Base-by-base conservation (phyloP, 2,329 filamentous ascomycete genomes). In the Penicillium sp. region DNA sequence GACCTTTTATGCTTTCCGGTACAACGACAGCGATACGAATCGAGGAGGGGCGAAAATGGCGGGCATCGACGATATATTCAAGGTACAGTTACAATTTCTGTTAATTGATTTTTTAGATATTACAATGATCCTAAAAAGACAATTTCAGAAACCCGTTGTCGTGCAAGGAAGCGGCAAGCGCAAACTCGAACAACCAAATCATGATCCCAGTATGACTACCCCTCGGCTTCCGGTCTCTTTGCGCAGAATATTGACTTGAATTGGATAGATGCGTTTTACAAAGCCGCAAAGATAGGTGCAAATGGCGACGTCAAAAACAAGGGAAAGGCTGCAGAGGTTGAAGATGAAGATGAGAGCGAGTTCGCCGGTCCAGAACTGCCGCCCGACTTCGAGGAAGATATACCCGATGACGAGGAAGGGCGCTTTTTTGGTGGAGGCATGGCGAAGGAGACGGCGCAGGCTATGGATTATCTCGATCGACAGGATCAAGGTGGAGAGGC, bases 341-440 rank as follows among this genome's bases (percentile, higher is more conserved):
- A 79, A 28, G 80, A 82, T 38, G 77, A 77, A 18, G 78, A 79
- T 38, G 78, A 78, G 21, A 72, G 71, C 26, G 72, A 77, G 55
- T 72, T 72, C 26, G 78, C 81, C 1, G 82, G 81, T 0, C 81
- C 81, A 1, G 79, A 83, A 45, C 74, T 82, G 35, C 81, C 83
- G 14, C 78, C 79, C 6, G 83, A 83, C 60, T 78, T 82, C 24
- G 80, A 80, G 35, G 83, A 82, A 51, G 81, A 84, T 48, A 77
- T 81, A 74, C 77, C 71, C 8, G 89, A 93, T 63, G 92, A 96
- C 65, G 91, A 96, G 53, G 94, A 96, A 62, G 94, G 93, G 1
- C 87, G 94, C 11, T 99, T 99, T 78, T 99, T 97, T 65, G 94
- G 93, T 45, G 90, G 91, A 54, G 94, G 94, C 33, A 88, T 99